Evolutionary conservation across 805 yeast species (phyloP), one percentile per base, ranked within the genome.

Genomic region (Priceomyces castillae): DNA sequence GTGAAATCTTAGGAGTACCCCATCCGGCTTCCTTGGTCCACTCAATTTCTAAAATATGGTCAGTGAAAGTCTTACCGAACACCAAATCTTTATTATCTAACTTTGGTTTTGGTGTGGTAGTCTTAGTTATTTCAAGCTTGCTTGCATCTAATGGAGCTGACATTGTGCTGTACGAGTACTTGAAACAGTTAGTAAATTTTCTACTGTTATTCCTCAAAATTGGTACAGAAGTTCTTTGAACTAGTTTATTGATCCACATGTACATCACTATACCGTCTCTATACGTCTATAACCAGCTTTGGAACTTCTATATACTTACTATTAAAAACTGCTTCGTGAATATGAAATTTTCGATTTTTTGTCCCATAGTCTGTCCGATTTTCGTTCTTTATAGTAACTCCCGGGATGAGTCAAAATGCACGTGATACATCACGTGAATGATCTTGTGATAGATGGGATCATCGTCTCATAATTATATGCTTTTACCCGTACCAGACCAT

Each of bases 1-100:
- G 97, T 52, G 79, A 78, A 64, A 92, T 90, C 61, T 78, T 79
- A 36, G 99, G 98, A n/a, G 78, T 67, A 9, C 72, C 84, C 99
- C 99, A 92, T 40, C 98, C 98, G 2, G 67, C 59, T 43, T 74
- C 73, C 23, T 72, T 71, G 46, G 80, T 78, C 96, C 97, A 94
- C 61, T 88, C 90, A 40, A 89, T 69, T 56, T 85, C 80, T 61
- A 92, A 72, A 88, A 92, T 92, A 63, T 92, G 98, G 61, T 81
- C 85, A 41, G 97, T 86, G 76, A 90, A 90, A 3, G 69, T 55
- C 49, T 68, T 66, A 28, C 76, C 76, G 48, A 71, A 71, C 17
- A 63, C 66, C 54, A 71, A 65, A 43, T 68, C 56, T 23, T 68
- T 71, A 37, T 68, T 67, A 4, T 74, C 67, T 30, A 66, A 53